Percentiles rank a stretch among this genome's conserved stretches.
phyloP scores from a whole-genome alignment of 2,329 filamentous ascomycete species.

The Coniochaeta hoffmannii region DNA sequence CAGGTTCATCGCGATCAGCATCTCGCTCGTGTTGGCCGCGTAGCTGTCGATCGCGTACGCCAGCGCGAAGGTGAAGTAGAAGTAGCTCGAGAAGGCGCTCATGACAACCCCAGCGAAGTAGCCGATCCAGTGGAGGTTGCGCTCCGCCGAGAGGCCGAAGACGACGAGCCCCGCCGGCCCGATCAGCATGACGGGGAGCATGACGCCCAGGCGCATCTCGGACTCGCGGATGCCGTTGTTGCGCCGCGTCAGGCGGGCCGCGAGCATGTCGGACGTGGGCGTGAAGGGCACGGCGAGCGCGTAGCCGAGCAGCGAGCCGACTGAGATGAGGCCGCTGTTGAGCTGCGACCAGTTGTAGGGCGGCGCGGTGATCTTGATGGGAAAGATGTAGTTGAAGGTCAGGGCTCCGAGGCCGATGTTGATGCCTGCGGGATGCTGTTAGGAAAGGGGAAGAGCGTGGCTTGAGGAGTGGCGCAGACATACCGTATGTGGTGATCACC shows the following conservation, averaged over 20 bases:
- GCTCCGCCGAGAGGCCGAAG: slow-evolving; percentile 30
- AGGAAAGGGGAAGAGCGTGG: neutral
- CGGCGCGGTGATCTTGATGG: slow-evolving; percentile 33
- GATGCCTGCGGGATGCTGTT: slow-evolving; percentile 20
- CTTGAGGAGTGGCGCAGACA: neutral
- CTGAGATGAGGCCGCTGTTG: slow-evolving; percentile 36
- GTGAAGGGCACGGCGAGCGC: slow-evolving; percentile 35
- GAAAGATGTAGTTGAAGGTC: slow-evolving; percentile 42
- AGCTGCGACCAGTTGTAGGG: slow-evolving; percentile 39
- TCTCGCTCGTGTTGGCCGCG: slow-evolving; percentile 51
- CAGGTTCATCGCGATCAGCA: slow-evolving; percentile 54
- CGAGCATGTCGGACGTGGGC: slow-evolving; percentile 31
- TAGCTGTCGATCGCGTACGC: slow-evolving; percentile 56
- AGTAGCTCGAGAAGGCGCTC: slow-evolving; percentile 41
- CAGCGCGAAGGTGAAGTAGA: slow-evolving; percentile 50
- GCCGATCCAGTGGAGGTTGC: slow-evolving; percentile 32
- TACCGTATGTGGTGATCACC: slow-evolving; percentile 39
- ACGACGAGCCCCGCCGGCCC: slow-evolving; percentile 34
- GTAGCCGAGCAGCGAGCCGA: slow-evolving; percentile 28
- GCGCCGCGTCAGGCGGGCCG: slow-evolving; percentile 32
- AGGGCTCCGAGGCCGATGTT: slow-evolving; percentile 41
- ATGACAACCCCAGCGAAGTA: slow-evolving; percentile 44
- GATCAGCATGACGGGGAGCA: slow-evolving; percentile 28
- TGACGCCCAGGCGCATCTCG: slow-evolving; percentile 35
- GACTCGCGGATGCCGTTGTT: slow-evolving; percentile 40